Percentiles rank a stretch among this genome's conserved stretches.
phyloP scores from a whole-genome alignment of 495 filamentous ascomycete genomes.

The Tuber aestivum region DNA sequence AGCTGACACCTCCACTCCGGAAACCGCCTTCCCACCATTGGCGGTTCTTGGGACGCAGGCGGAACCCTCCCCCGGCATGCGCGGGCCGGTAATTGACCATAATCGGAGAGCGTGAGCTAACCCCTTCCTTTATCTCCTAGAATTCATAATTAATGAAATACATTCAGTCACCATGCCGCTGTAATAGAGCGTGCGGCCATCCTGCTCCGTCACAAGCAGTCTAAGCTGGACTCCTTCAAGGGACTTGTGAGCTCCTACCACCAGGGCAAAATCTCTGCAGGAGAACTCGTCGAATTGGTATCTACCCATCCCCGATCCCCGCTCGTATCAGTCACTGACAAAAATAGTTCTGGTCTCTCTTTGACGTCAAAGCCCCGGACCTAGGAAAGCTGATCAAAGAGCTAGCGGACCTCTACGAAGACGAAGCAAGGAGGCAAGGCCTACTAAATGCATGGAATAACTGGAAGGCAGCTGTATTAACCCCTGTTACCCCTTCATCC shows the following conservation, averaged over 20 bases:
- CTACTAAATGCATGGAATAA: constrained; percentile 83
- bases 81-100: constrained; percentile 1
- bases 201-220: constrained; percentile 65
- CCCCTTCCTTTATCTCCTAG: neutral
- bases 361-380: constrained; percentile 66
- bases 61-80: constrained; percentile 12
- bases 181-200: constrained; percentile 79
- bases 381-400: constrained; percentile 88
- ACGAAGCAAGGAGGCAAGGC: constrained; percentile 61
- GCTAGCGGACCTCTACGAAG: constrained; percentile 87
- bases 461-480: constrained; percentile 67
- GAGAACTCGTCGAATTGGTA: constrained; percentile 63
- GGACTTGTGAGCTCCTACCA: constrained; percentile 68
- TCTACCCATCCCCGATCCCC: constrained; percentile 51
- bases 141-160: constrained; percentile 7
- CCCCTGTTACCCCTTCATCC: neutral
- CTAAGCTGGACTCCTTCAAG: constrained; percentile 72
- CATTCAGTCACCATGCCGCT: constrained; percentile 51
- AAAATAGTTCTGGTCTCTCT: constrained; percentile 58
- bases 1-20: constrained; percentile 35
- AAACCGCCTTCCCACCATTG: constrained; percentile 32
- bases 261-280: constrained; percentile 58
- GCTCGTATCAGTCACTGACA: neutral
- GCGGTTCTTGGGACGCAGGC: constrained; percentile 3
- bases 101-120: constrained; percentile 21